Percentiles rank a stretch among this genome's conserved stretches.
Conservation (phyloP, 2,329 filamentous ascomycete genomes). For the Atkinsonella texensis region DNA sequence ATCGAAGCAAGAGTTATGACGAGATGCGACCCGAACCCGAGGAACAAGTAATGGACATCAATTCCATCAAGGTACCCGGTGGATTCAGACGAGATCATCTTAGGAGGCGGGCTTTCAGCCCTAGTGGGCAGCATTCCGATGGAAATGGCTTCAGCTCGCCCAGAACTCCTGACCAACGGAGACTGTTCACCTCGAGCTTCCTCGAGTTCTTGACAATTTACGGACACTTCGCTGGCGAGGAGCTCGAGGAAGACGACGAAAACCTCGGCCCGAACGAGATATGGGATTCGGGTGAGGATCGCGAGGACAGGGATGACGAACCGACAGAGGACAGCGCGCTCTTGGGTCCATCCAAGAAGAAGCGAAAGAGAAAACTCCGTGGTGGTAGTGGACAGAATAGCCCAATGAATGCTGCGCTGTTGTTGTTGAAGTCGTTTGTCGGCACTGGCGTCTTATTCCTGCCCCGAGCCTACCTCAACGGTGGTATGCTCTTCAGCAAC, state of each 20-base stretch:
- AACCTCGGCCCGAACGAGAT: constrained; percentile 79
- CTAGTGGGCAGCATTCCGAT: constrained; percentile 23
- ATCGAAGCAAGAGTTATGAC: constrained; percentile 82
- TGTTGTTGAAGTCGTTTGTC: constrained; percentile 94
- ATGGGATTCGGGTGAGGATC: constrained; percentile 67
- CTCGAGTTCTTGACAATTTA: constrained; percentile 92
- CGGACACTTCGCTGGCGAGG: constrained; percentile 94
- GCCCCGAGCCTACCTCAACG: constrained; percentile 85
- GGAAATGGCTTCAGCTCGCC: constrained; percentile 25
- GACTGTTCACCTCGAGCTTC: constrained; percentile 81
- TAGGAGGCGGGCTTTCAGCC: constrained; percentile 59
- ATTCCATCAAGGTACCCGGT: constrained; percentile 82
- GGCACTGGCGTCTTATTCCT: constrained; percentile 92
- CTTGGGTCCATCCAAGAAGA: constrained; percentile 61
- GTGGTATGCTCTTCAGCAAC: constrained; percentile 95
- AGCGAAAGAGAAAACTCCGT: constrained; percentile 64
- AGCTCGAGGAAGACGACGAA: constrained; percentile 93
- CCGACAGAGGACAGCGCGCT: constrained; percentile 83
- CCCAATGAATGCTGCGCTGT: constrained; percentile 65
- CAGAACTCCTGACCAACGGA: constrained; percentile 20
- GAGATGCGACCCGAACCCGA: constrained; percentile 66
- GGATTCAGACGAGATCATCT: constrained; percentile 89
- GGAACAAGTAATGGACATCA: constrained; percentile 71
- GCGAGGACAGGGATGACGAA: constrained; percentile 58
- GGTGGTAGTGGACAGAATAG: constrained; percentile 65